Evolutionary conservation across 2,329 filamentous ascomycete genomes (phyloP).

Genomic region (Drechslera avenae): DNA sequence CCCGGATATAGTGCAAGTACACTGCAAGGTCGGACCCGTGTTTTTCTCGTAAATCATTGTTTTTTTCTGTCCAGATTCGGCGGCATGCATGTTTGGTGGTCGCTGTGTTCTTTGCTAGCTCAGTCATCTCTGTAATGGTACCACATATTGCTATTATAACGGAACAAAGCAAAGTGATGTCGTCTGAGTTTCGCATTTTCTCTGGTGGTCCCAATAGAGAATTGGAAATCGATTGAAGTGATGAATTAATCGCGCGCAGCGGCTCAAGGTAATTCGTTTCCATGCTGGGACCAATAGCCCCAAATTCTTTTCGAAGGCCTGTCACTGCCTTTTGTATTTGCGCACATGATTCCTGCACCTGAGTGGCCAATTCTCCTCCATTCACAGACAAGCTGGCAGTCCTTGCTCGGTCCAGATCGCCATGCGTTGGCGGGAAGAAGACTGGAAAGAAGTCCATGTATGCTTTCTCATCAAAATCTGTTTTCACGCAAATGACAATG

Average conservation of each 20-base stretch:
- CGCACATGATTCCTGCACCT: constrained; percentile 25
- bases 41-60: constrained; percentile 23
- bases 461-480: constrained; percentile 30
- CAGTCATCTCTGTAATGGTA: constrained; percentile 27
- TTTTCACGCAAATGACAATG: constrained; percentile 41
- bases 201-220: constrained; percentile 17
- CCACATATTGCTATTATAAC: constrained; percentile 31
- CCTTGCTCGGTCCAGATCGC: constrained; percentile 31
- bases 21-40: constrained; percentile 23
- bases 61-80: constrained; percentile 35
- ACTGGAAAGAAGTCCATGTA: constrained; percentile 39
- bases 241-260: constrained; percentile 23
- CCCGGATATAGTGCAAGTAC: constrained; percentile 28
- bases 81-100: constrained; percentile 4
- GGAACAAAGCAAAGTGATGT: constrained; percentile 34
- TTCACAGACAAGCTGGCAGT: constrained; percentile 12
- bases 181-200: constrained; percentile 9
- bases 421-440: constrained; percentile 42
- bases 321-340: constrained; percentile 23
- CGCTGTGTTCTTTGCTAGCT: constrained; percentile 25
- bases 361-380: constrained; percentile 15
- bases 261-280: constrained; percentile 17
- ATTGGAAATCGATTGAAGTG: constrained; percentile 22
- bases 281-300: constrained; percentile 21
- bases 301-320: constrained; percentile 21